A percentile compares a stretch with the other conserved stretches of the same genome.
Conservation (phyloP, 148 eudicot genomes). For the Salicornia ramosissima region DNA sequence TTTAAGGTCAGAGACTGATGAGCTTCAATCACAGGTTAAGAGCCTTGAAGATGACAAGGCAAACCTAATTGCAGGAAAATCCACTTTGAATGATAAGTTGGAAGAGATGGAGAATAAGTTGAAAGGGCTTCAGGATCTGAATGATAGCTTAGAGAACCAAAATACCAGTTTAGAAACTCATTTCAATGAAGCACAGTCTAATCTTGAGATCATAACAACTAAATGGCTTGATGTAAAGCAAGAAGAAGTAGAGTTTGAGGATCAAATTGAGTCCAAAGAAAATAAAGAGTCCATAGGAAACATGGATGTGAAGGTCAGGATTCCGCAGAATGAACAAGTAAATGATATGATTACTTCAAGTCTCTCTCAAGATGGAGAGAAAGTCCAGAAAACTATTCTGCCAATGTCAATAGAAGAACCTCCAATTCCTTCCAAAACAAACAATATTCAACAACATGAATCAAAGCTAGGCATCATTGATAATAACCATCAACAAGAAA, state of each 20-base stretch:
- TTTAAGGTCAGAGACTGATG: slow-evolving; percentile 58
- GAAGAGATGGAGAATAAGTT: slow-evolving; percentile 59
- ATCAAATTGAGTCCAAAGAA: slow-evolving; percentile 9
- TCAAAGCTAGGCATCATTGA: slow-evolving; percentile 4
- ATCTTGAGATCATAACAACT: slow-evolving; percentile 44
- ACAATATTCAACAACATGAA: slow-evolving; percentile 5
- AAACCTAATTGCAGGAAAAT: slow-evolving; percentile 42
- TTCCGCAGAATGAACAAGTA: neutral
- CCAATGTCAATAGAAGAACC: slow-evolving; percentile 10
- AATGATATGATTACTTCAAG: slow-evolving; percentile 8
- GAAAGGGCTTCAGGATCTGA: slow-evolving; percentile 43
- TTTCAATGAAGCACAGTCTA: slow-evolving; percentile 44
- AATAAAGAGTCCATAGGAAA: neutral
- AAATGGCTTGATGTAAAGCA: slow-evolving; percentile 40
- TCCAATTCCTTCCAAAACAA: neutral
- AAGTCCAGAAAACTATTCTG: slow-evolving; percentile 2
- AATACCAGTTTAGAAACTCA: slow-evolving; percentile 41
- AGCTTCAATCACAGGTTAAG: slow-evolving; percentile 62
- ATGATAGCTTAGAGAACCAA: slow-evolving; percentile 39
- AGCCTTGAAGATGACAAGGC: slow-evolving; percentile 72
- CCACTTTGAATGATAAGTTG: slow-evolving; percentile 39
- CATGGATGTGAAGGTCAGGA: slow-evolving; percentile 11
- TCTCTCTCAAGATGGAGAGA: slow-evolving; percentile 12
- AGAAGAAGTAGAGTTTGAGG: slow-evolving; percentile 43
- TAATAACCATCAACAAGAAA: neutral